A percentile compares a stretch with the other conserved stretches of the same genome.
These are phyloP conservation scores for Tremella yokohamensis DNA, from an alignment of 768 basidiomycete genomes.

Conservation along the genomic window DNA sequence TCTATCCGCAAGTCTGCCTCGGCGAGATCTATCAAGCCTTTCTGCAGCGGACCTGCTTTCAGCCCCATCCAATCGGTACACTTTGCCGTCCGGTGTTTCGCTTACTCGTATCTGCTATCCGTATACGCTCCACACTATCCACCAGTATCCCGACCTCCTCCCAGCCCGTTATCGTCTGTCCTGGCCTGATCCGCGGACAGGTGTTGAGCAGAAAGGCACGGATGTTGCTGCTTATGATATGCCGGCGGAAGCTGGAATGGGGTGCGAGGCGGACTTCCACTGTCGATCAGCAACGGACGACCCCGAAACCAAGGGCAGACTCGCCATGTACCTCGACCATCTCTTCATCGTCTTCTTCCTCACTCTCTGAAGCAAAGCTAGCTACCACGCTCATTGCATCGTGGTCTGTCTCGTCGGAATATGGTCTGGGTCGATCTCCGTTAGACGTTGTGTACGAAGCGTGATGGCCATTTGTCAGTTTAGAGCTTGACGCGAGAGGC, in stretches of 20 bases:
- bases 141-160: slow-evolving; percentile 55
- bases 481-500: background rate
- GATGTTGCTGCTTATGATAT: background rate
- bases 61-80: too few relatives aligned
- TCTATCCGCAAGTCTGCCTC: slow-evolving; percentile 56
- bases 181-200: background rate
- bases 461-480: background rate
- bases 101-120: slow-evolving; percentile 60
- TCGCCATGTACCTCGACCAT: background rate
- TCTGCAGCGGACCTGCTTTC: slow-evolving; percentile 1
- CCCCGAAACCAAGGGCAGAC: background rate
- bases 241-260: background rate
- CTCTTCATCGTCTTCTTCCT: slow-evolving; percentile 1
- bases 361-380: background rate
- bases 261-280: background rate
- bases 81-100: too few relatives aligned
- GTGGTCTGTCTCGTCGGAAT: background rate
- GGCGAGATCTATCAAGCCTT: background rate
- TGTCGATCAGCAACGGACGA: background rate
- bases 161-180: background rate
- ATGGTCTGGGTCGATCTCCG: background rate
- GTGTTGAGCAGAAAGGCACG: background rate
- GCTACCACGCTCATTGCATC: background rate
- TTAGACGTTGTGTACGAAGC: background rate
- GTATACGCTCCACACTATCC: slow-evolving; percentile 71